Percentiles rank a stretch among this genome's conserved stretches.
Conservation (phyloP, 2,329 filamentous ascomycete species). For the Neonectria coccinea region DNA sequence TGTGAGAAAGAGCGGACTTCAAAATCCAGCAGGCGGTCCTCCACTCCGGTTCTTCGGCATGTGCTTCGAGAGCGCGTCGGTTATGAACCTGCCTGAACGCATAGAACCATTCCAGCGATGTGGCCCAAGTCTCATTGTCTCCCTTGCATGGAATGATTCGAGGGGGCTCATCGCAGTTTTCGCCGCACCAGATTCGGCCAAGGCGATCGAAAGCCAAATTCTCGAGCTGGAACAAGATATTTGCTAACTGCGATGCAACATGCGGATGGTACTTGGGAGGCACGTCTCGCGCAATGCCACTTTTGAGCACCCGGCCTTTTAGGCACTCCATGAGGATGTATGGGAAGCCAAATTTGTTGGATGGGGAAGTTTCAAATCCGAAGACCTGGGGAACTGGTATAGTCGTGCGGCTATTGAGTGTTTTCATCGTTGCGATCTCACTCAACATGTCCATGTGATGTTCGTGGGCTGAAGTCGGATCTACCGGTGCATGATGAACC, state of each 20-base stretch:
- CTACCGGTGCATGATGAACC: slow-evolving; percentile 36
- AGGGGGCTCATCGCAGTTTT: slow-evolving; percentile 38
- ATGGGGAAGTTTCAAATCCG: slow-evolving; percentile 34
- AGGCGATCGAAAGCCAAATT: slow-evolving; percentile 43
- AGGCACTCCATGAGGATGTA: slow-evolving; percentile 45
- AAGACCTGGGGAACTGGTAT: slow-evolving; percentile 43
- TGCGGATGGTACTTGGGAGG: slow-evolving; percentile 37
- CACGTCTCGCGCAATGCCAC: slow-evolving; percentile 30
- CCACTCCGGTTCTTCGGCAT: slow-evolving; percentile 45
- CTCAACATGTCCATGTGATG: slow-evolving; percentile 35
- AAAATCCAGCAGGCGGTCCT: slow-evolving; percentile 49
- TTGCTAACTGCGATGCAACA: slow-evolving; percentile 43
- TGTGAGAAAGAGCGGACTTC: slow-evolving; percentile 45
- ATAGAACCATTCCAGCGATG: slow-evolving; percentile 48
- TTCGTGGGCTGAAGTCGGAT: slow-evolving; percentile 3
- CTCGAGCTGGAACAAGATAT: slow-evolving; percentile 42
- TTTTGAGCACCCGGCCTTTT: slow-evolving; percentile 30
- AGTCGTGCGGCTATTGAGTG: slow-evolving; percentile 35
- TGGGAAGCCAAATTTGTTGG: slow-evolving; percentile 43
- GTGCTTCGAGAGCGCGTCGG: slow-evolving; percentile 32
- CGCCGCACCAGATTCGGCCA: slow-evolving; percentile 45
- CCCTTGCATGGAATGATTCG: slow-evolving; percentile 36
- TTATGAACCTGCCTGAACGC: slow-evolving; percentile 42
- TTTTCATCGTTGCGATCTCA: slow-evolving; percentile 47
- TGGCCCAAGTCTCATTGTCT: slow-evolving; percentile 28